These are phyloP conservation scores for Citrus reticulata DNA, from an alignment of 345 rosid genomes.

Conservation along the genomic window DNA sequence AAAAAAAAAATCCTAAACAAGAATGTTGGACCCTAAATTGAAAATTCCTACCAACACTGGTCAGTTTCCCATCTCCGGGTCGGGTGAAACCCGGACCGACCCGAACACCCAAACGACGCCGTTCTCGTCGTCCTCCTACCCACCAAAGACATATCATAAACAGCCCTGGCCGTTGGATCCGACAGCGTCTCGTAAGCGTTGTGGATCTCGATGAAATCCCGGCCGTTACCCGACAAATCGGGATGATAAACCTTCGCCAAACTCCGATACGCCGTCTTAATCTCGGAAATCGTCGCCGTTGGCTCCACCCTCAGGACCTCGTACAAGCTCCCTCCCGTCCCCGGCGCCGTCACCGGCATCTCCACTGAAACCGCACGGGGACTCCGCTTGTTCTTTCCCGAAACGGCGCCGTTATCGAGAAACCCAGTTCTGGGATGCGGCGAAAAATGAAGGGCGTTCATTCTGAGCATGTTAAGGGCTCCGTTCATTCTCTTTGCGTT, in stretches of 20 bases:
- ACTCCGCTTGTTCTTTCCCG: background rate
- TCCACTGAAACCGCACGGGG: background rate
- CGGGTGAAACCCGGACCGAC: slow-evolving; percentile 21
- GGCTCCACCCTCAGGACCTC: slow-evolving; percentile 50
- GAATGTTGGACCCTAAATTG: background rate
- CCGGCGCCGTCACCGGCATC: slow-evolving; percentile 14
- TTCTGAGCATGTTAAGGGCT: slow-evolving; percentile 4
- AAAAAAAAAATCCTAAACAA: background rate
- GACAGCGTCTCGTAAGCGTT: slow-evolving; percentile 70
- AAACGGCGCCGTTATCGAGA: slow-evolving; percentile 10
- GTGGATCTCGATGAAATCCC: slow-evolving; percentile 64
- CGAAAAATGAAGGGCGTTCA: background rate
- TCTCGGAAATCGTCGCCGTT: slow-evolving; percentile 57
- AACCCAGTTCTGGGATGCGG: background rate
- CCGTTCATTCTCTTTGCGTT: slow-evolving; percentile 4
- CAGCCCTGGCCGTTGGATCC: slow-evolving; percentile 69
- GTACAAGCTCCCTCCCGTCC: slow-evolving; percentile 42
- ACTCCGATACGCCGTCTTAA: slow-evolving; percentile 63
- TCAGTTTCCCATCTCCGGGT: slow-evolving; percentile 88
- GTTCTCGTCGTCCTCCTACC: slow-evolving; percentile 6
- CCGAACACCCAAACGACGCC: background rate
- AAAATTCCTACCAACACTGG: slow-evolving; percentile 67
- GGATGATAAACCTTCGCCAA: slow-evolving; percentile 68
- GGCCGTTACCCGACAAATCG: slow-evolving; percentile 47
- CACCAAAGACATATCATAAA: slow-evolving; percentile 57